Evolutionary conservation across 2,329 filamentous ascomycete species (phyloP), one percentile per base, ranked within the genome.

Genomic region (Eutypa lata): DNA sequence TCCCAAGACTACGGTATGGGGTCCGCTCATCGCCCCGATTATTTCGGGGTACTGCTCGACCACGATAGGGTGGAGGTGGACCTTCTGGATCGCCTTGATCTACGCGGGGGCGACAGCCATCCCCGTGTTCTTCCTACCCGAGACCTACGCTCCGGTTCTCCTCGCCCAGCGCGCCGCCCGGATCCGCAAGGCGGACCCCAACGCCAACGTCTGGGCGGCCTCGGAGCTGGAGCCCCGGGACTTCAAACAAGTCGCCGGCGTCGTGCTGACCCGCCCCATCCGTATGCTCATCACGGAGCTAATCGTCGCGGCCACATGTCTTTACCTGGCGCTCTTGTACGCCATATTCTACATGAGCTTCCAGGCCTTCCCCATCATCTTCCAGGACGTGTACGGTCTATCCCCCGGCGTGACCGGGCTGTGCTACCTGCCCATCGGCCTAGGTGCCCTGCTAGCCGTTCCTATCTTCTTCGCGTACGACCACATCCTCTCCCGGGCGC

Each of bases 201-300:
- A 75, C 46, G 65, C 70, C 31, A 63, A 75, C 54, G 78, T 84
- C 49, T 72, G 83, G 49, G 81, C 88, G 1, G 80, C 82, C 0
- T 76, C 82, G 48, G 86, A 90, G 63, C 69, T 89, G 21, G 83
- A 89, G 61, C 73, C 77, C 49, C 77, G 79, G 26, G 70, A 84
- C 53, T 49, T 81, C 42, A 76, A 71, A 35, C 79, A 88, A 58
- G 77, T 90, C 49, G 67, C 85, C n/a, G 83, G 79, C 1, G 81
- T 88, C n/a, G 86, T 90, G 0, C 72, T 92, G 37, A 86, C 84
- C 1, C 75, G 89, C 0, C 89, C 90, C 0, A 68, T 91, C 6
- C 78, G 86, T 24, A 93, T 93, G 89, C 74, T 88, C 31, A 44
- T 81, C 48, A 85, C 80, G 43, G 90, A 94, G 65, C 84, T 87